A percentile compares a stretch with the other conserved stretches of the same genome.
phyloP scores from a whole-genome alignment of 345 rosid genomes.

The Gossypium arboreum region DNA sequence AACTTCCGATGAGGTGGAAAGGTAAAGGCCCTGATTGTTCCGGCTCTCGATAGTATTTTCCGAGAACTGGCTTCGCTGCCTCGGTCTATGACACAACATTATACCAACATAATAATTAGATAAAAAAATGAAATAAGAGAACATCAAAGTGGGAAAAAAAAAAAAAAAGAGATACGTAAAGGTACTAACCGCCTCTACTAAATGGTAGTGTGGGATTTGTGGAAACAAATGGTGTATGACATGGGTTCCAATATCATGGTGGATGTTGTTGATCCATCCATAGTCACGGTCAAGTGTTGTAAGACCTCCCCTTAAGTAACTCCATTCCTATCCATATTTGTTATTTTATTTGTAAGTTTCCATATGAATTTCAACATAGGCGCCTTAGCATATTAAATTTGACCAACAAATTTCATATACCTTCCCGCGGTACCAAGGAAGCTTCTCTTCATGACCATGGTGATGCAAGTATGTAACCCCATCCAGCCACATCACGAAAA shows the following conservation, averaged over 20 bases:
- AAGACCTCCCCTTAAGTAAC: slow-evolving; percentile 89
- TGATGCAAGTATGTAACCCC: slow-evolving; percentile 81
- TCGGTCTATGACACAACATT: slow-evolving; percentile 41
- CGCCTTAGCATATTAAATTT: neutral
- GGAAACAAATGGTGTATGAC: slow-evolving; percentile 92
- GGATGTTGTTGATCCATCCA: slow-evolving; percentile 82
- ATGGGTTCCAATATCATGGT: slow-evolving; percentile 95
- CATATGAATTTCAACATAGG: neutral
- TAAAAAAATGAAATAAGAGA: neutral
- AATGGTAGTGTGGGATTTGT: slow-evolving; percentile 93
- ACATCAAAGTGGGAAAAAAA: neutral
- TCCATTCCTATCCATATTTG: slow-evolving; percentile 64
- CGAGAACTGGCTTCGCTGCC: slow-evolving; percentile 78
- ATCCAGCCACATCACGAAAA: slow-evolving; percentile 84
- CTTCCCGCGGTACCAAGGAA: slow-evolving; percentile 95
- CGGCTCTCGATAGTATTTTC: slow-evolving; percentile 79
- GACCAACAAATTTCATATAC: slow-evolving; percentile 33
- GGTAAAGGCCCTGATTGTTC: slow-evolving; percentile 66
- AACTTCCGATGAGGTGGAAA: slow-evolving; percentile 46
- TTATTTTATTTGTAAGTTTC: neutral
- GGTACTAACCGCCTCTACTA: slow-evolving; percentile 72
- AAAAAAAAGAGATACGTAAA: slow-evolving; percentile 2
- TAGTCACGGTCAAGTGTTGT: slow-evolving; percentile 87
- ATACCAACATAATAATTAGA: neutral
- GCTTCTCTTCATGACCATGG: slow-evolving; percentile 79